A percentile compares a stretch with the other conserved stretches of the same genome.
These are phyloP conservation scores for Aegle marmelos DNA, from an alignment of 345 rosid genomes.

Conservation along the genomic window DNA sequence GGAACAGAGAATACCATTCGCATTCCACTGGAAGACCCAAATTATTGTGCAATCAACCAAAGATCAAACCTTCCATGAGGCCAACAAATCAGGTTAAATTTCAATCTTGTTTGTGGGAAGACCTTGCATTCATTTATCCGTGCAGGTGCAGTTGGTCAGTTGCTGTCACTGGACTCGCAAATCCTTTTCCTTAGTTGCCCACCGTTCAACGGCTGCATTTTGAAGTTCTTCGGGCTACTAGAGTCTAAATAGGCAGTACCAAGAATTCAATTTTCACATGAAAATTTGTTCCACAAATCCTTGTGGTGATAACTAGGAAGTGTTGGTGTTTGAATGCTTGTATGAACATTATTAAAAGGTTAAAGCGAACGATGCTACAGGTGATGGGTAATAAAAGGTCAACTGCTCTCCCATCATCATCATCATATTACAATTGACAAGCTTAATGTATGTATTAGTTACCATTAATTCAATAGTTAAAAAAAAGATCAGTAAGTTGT, in stretches of 20 bases:
- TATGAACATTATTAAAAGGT: background rate
- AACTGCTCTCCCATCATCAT: conserved; percentile 4
- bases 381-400: conserved; percentile 14
- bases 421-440: conserved; percentile 3
- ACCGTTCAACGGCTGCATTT: background rate
- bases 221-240: background rate
- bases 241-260: background rate
- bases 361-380: background rate
- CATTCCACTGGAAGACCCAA: background rate
- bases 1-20: background rate
- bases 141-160: background rate
- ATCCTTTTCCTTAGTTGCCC: background rate
- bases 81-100: background rate
- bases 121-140: background rate
- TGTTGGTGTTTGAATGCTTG: background rate
- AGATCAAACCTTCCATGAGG: background rate
- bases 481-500: background rate
- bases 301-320: background rate
- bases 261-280: background rate
- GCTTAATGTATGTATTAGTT: background rate
- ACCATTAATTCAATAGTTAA: conserved; percentile 8
- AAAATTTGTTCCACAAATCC: background rate
- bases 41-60: background rate
- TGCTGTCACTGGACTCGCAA: background rate
- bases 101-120: background rate